These are phyloP conservation scores for Gomphus sp. DNA, from an alignment of 1,284 basidiomycete species.

Conservation along the genomic window DNA sequence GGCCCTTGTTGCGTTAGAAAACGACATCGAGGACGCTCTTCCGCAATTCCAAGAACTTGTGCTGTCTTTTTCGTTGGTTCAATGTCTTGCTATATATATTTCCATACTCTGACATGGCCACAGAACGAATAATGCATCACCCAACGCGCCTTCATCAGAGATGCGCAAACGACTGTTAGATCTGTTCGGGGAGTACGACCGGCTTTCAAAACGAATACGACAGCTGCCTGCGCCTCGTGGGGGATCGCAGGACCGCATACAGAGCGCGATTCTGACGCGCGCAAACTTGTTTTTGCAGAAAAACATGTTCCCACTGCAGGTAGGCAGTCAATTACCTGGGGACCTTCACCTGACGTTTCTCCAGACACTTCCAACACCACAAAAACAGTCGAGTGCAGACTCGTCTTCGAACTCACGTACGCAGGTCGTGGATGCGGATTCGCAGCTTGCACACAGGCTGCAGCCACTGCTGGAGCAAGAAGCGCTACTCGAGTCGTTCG, in stretches of 20 bases:
- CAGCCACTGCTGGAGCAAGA: constrained; percentile 90
- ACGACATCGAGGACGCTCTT: constrained; percentile 61
- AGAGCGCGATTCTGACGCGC: constrained; percentile 70
- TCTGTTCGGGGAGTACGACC: constrained; percentile 83
- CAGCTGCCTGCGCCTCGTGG: constrained; percentile 55
- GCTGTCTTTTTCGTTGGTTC: constrained; percentile 40
- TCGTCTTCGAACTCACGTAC: constrained; percentile 17
- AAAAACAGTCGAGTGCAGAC: neutral
- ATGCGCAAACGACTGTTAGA: constrained; percentile 75
- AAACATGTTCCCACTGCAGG: constrained; percentile 81
- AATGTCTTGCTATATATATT: neutral
- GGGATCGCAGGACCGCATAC: constrained; percentile 76
- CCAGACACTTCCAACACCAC: constrained; percentile 54
- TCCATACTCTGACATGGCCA: neutral
- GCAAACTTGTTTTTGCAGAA: constrained; percentile 81
- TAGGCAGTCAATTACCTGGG: constrained; percentile 18
- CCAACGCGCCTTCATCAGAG: constrained; percentile 40
- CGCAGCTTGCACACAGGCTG: constrained; percentile 58
- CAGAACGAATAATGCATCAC: constrained; percentile 11
- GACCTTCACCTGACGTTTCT: neutral
- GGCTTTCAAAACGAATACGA: constrained; percentile 77
- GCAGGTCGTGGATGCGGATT: constrained; percentile 47
- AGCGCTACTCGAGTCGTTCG: constrained; percentile 73
- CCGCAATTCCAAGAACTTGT: constrained; percentile 67
- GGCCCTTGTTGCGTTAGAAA: constrained; percentile 68